Evolutionary conservation across 352 stramenopile species (phyloP).

Genomic region (Pythium utonaiense): DNA sequence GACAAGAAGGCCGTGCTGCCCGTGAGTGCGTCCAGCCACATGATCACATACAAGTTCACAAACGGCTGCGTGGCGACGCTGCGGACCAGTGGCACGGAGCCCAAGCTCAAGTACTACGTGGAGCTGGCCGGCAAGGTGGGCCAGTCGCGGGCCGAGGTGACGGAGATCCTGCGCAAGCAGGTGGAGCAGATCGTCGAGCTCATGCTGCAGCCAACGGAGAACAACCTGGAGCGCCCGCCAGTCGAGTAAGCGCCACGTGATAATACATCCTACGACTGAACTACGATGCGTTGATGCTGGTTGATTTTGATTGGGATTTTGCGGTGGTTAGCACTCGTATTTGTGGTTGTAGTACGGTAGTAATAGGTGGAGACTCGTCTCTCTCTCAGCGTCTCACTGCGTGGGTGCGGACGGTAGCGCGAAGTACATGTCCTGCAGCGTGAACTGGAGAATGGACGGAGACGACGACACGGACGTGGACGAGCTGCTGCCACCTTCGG

Average conservation of each 20-base stretch:
- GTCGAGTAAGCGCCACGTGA: conserved; percentile 18
- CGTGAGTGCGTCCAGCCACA: conserved; percentile 89
- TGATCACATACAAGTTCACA: conserved; percentile 96
- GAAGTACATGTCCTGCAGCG: conserved; percentile 83
- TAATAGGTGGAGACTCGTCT: too few species aligned
- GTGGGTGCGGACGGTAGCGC: conserved; percentile 36
- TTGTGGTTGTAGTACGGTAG: too few species aligned
- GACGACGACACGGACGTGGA: conserved; percentile 27
- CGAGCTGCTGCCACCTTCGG: conserved; percentile 14
- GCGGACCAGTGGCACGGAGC: conserved; percentile 97
- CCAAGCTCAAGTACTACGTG: conserved; percentile 99
- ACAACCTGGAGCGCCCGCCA: conserved; percentile 64
- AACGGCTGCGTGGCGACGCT: conserved; percentile 97
- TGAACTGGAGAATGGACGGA: conserved; percentile 59
- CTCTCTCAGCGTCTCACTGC: too few species aligned
- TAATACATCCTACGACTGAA: background rate
- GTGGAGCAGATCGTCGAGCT: conserved; percentile 73
- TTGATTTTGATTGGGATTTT: conserved; percentile 7
- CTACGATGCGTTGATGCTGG: too few species aligned
- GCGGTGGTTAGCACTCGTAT: conserved; percentile 5
- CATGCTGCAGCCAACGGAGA: conserved; percentile 80
- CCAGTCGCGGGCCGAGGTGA: conserved; percentile 61
- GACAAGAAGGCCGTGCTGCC: conserved; percentile 92
- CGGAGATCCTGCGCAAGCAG: conserved; percentile 47
- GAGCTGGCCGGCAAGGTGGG: conserved; percentile 83